phyloP scores from a whole-genome alignment of 73 alveolate species.

The Paraurostyla sp. region DNA sequence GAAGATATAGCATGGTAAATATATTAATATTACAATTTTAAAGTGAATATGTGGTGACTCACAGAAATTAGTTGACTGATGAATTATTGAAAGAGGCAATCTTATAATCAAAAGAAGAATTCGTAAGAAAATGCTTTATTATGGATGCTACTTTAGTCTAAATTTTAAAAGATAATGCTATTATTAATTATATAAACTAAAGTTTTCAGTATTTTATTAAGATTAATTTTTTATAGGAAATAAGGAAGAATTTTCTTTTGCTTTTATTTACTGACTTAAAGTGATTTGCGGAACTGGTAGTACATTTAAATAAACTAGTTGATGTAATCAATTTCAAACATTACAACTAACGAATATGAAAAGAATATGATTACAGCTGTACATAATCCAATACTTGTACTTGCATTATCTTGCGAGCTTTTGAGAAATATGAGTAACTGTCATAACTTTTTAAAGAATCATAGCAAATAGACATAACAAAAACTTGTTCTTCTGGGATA shows the following conservation, averaged over 20 bases:
- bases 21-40: not conserved
- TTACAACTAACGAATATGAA: slow-evolving; percentile 14
- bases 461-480: not conserved
- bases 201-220: not conserved
- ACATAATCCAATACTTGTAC: slow-evolving; percentile 24
- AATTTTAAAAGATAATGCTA: not conserved
- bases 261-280: not conserved
- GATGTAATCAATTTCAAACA: not conserved
- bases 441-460: slow-evolving; percentile 1
- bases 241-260: not conserved
- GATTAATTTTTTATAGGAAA: slow-evolving; percentile 1
- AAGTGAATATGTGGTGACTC: not conserved
- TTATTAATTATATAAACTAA: not conserved
- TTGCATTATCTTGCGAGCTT: slow-evolving; percentile 7
- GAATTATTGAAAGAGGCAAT: slow-evolving; percentile 18
- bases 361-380: slow-evolving; percentile 47
- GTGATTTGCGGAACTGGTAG: not conserved
- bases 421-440: not conserved
- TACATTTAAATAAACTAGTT: not conserved
- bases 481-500: not conserved
- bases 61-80: not conserved
- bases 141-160: not conserved
- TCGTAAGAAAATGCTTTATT: not conserved
- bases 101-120: not conserved
- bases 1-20: slow-evolving; percentile 41